A percentile compares a stretch with the other conserved stretches of the same genome.
These are phyloP conservation scores for Syzygium oleosum DNA, from an alignment of 345 rosid genomes.

Conservation along the genomic window DNA sequence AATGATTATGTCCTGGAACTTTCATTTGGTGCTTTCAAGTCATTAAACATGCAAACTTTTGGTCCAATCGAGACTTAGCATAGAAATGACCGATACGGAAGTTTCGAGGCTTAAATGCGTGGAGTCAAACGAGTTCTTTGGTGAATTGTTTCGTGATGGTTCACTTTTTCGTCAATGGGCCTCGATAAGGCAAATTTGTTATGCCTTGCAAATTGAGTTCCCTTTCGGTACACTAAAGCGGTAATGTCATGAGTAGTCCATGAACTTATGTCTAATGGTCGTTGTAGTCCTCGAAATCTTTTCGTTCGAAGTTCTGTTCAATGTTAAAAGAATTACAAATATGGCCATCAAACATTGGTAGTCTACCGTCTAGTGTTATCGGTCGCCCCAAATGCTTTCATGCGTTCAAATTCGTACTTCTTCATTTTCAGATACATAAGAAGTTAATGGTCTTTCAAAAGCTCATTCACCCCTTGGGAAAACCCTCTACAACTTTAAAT, in stretches of 20 bases:
- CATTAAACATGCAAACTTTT: neutral
- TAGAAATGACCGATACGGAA: no score
- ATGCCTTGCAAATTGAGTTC: neutral
- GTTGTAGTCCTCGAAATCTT: neutral
- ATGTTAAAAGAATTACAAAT: fast-evolving
- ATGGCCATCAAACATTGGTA: neutral
- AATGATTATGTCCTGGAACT: no score
- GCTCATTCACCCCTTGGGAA: neutral
- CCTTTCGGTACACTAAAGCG: neutral
- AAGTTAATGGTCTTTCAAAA: neutral
- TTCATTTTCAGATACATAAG: neutral
- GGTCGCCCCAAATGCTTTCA: neutral
- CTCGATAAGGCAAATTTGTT: no score
- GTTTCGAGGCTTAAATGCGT: fast-evolving
- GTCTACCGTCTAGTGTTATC: neutral
- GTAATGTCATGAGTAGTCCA: neutral
- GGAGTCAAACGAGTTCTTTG: fast-evolving
- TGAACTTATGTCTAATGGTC: neutral
- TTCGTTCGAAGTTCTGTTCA: neutral
- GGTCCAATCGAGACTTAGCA: no score
- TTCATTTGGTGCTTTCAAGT: neutral
- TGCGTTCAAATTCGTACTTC: neutral
- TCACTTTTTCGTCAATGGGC: neutral
- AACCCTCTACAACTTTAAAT: neutral
- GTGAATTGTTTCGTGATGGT: no score